These are phyloP conservation scores for Parastagonospora avenae DNA, from an alignment of 2,329 filamentous ascomycete species.

Conservation along the genomic window DNA sequence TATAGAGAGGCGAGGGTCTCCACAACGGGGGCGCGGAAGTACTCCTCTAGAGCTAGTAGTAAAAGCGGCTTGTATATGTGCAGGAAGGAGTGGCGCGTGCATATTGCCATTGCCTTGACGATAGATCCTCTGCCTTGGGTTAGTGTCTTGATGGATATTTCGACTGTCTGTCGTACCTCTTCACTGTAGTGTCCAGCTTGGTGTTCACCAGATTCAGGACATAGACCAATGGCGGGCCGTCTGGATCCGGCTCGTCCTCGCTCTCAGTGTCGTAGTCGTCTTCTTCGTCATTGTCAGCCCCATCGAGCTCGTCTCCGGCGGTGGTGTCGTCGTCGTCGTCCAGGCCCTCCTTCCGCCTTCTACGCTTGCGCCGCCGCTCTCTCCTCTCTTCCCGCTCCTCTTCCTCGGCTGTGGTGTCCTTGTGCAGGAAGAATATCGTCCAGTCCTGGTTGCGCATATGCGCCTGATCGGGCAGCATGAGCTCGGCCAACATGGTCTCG, in stretches of 20 bases:
- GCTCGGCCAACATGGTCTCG: slow-evolving; percentile 95
- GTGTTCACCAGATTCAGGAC: slow-evolving; percentile 98
- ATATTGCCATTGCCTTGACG: slow-evolving; percentile 98
- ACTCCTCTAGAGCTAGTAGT: slow-evolving; percentile 89
- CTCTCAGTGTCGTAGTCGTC: slow-evolving; percentile 57
- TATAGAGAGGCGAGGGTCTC: slow-evolving; percentile 90
- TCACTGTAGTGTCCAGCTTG: slow-evolving; percentile 91
- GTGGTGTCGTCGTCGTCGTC: slow-evolving; percentile 49
- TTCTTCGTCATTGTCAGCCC: slow-evolving; percentile 45
- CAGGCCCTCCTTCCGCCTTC: slow-evolving; percentile 47
- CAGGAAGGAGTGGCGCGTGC: slow-evolving; percentile 93
- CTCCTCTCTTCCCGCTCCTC: slow-evolving; percentile 65
- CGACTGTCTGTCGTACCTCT: slow-evolving; percentile 56
- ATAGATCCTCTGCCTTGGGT: slow-evolving; percentile 73
- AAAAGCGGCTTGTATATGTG: slow-evolving; percentile 99
- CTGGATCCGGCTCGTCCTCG: slow-evolving; percentile 62
- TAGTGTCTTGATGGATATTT: slow-evolving; percentile 7
- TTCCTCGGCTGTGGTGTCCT: slow-evolving; percentile 86
- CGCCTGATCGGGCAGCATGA: slow-evolving; percentile 97
- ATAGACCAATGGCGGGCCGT: slow-evolving; percentile 93
- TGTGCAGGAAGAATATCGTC: slow-evolving; percentile 99
- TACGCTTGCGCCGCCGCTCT: slow-evolving; percentile 61
- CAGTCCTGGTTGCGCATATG: slow-evolving; percentile 95
- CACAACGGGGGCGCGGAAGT: slow-evolving; percentile 88
- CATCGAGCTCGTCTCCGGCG: slow-evolving; percentile 37